phyloP scores from a whole-genome alignment of 2,329 filamentous ascomycete species.

The Chrysoporthe deuterocubensis region DNA sequence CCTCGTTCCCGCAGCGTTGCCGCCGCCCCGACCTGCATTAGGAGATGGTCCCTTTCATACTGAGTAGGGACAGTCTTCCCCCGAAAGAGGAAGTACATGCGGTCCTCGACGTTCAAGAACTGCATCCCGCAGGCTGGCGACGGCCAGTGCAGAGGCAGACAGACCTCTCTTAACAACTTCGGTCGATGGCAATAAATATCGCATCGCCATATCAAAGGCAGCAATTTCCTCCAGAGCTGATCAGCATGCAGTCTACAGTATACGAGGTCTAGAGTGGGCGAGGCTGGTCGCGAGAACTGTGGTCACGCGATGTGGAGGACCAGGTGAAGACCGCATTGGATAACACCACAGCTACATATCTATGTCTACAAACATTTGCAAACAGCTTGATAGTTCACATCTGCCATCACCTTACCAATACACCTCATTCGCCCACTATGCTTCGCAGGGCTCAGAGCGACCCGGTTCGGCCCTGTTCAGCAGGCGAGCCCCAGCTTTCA shows the following conservation, averaged over 20 bases:
- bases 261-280: background rate
- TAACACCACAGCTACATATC: conserved; percentile 10
- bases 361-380: conserved; percentile 28
- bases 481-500: conserved; percentile 23
- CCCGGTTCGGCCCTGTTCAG: conserved; percentile 22
- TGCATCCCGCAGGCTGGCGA: background rate
- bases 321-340: background rate
- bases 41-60: background rate
- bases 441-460: background rate
- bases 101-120: background rate
- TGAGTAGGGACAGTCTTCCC: background rate
- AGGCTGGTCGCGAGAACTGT: background rate
- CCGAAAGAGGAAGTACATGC: conserved; percentile 10
- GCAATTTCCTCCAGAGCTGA: too few species aligned
- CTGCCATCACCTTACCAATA: conserved; percentile 23
- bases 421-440: conserved; percentile 15
- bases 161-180: background rate
- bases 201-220: too few species aligned
- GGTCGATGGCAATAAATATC: background rate
- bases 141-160: background rate
- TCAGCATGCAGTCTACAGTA: background rate
- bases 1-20: conserved; percentile 4
- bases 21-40: background rate
- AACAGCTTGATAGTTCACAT: conserved; percentile 21
- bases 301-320: background rate